Conservation (phyloP, 257 asterid species). For the Lantana camara region DNA sequence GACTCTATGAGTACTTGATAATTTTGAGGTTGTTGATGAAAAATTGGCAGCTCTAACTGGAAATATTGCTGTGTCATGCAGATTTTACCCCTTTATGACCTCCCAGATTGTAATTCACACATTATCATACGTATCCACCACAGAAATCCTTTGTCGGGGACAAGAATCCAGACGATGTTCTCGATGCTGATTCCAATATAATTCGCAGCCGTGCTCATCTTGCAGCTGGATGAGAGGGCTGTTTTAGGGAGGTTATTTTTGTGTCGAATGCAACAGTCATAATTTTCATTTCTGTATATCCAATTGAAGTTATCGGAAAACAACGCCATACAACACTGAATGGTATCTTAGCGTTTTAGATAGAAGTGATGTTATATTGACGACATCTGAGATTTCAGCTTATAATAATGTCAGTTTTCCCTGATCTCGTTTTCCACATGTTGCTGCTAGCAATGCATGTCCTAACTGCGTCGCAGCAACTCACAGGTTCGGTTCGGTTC, state of each 20-base stretch:
- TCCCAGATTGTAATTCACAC: constrained; percentile 23
- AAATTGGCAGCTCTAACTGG: constrained; percentile 7
- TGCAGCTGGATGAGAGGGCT: constrained; percentile 29
- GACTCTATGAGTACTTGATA: neutral
- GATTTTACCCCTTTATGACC: constrained; percentile 31
- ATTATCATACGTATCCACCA: constrained; percentile 9
- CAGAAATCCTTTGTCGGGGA: neutral
- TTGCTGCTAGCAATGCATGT: constrained; percentile 8
- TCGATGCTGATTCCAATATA: constrained; percentile 13
- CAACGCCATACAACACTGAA: constrained; percentile 28
- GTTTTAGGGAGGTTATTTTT: constrained; percentile 19
- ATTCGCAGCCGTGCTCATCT: constrained; percentile 1
- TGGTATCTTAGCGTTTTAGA: constrained; percentile 29
- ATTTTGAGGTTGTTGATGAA: neutral
- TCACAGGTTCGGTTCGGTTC: neutral
- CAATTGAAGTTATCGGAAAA: constrained; percentile 24
- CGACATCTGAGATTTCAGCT: constrained; percentile 12
- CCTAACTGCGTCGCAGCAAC: neutral
- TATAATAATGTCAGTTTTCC: constrained; percentile 27
- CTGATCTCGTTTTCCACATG: neutral
- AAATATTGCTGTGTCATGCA: constrained; percentile 13
- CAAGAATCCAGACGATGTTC: constrained; percentile 13
- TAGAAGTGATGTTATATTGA: constrained; percentile 28
- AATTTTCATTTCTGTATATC: constrained; percentile 34
- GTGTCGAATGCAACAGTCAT: constrained; percentile 14